Conservation (phyloP, 2,329 filamentous ascomycete genomes). For the Epichloe uncinata region DNA sequence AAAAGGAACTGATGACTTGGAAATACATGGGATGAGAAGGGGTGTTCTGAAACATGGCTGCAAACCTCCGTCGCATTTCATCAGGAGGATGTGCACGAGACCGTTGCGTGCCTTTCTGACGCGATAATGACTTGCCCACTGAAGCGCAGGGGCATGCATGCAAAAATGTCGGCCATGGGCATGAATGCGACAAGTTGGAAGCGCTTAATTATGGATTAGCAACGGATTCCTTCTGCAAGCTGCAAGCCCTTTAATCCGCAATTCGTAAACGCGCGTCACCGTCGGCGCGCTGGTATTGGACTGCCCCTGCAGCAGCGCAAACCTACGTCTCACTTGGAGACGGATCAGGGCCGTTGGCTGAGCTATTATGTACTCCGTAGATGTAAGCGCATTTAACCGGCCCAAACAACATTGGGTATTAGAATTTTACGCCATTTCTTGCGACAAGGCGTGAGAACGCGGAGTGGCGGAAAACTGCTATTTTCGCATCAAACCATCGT, state of each 20-base stretch:
- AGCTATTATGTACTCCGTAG: background rate
- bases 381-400: no score
- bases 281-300: slow-evolving; percentile 7
- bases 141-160: background rate
- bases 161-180: background rate
- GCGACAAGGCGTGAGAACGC: background rate
- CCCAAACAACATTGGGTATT: no score
- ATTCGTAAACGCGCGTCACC: slow-evolving; percentile 12
- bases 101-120: background rate
- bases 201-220: background rate
- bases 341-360: background rate
- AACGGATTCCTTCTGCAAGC: background rate
- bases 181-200: slow-evolving; percentile 6
- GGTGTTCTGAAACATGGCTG: slow-evolving; percentile 1
- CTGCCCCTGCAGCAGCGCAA: slow-evolving; percentile 11
- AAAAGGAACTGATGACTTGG: background rate
- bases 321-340: background rate
- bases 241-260: background rate
- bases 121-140: background rate
- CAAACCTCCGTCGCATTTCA: background rate
- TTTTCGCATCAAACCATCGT: no score
- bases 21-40: background rate
- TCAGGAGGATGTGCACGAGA: background rate
- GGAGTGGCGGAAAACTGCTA: background rate
- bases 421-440: no score